Evolutionary conservation across 2,329 filamentous ascomycete species (phyloP).

Genomic region (Clonostachys sp.): DNA sequence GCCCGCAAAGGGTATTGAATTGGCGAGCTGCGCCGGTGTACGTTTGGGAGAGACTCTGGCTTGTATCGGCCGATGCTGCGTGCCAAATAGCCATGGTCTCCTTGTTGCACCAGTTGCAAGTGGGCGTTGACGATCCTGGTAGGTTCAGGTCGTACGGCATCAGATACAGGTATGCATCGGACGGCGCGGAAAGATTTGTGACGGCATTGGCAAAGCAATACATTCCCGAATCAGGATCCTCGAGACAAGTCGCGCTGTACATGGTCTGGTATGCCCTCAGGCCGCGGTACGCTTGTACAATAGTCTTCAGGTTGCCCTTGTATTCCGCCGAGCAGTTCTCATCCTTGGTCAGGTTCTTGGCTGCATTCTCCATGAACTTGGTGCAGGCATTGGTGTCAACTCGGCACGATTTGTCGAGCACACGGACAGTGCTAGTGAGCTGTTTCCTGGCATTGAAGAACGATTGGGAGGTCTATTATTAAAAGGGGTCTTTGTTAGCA

Average conservation of each 20-base stretch:
- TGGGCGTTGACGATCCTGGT: slow-evolving; percentile 62
- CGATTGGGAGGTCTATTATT: slow-evolving; percentile 70
- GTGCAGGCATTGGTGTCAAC: slow-evolving; percentile 64
- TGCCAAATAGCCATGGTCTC: slow-evolving; percentile 81
- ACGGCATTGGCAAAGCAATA: slow-evolving; percentile 85
- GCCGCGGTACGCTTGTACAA: slow-evolving; percentile 70
- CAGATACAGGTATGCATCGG: slow-evolving; percentile 79
- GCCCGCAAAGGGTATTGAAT: slow-evolving; percentile 64
- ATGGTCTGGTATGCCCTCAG: slow-evolving; percentile 73
- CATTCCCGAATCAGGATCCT: slow-evolving; percentile 56
- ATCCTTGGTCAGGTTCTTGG: slow-evolving; percentile 55
- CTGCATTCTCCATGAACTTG: slow-evolving; percentile 58
- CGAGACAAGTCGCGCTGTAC: slow-evolving; percentile 77
- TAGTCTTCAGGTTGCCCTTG: slow-evolving; percentile 59
- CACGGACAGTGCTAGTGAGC: slow-evolving; percentile 65
- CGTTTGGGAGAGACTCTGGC: slow-evolving; percentile 60
- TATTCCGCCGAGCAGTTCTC: slow-evolving; percentile 71
- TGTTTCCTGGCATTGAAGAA: slow-evolving; percentile 80
- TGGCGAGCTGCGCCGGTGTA: slow-evolving; percentile 69
- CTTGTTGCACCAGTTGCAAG: slow-evolving; percentile 71
- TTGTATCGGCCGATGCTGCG: slow-evolving; percentile 59
- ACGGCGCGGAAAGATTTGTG: slow-evolving; percentile 65
- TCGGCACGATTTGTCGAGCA: slow-evolving; percentile 74
- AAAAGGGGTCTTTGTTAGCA: neutral
- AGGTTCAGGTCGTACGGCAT: slow-evolving; percentile 73